Base-by-base conservation (phyloP, 768 basidiomycete genomes). In the Suillus fuscotomentosus region DNA sequence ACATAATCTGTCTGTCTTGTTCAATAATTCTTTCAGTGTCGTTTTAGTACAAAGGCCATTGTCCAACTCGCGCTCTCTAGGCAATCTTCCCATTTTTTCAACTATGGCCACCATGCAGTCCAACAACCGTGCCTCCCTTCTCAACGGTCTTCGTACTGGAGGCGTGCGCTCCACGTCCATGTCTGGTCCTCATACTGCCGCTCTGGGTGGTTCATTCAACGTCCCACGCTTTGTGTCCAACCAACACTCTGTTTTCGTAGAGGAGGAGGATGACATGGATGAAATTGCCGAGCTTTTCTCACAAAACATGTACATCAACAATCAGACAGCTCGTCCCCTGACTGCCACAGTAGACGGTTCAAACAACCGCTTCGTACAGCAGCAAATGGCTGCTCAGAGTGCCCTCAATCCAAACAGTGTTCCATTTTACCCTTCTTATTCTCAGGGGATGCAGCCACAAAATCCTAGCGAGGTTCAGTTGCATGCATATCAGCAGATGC, bases 101-200 rank as follows among this genome's bases (percentile, higher is more conserved):
- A 66, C 17, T 17, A 84, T 85, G 83, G 76, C 83, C 61, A 75
- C 82, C 56, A 68, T 80, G 63, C 75, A 71, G 60, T 72, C 83
- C 70, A 88, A 82, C 75, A 79, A 81, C 67, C 91, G 93, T 71
- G 92, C 94, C 60, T 91, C 91, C 66, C 92, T 95, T 72, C 91
- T 95, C 76, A 83, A 89, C 65, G 92, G 91, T 70, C 91, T 95
- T 72, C 90, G 93, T 75, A 95, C 93, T 61, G 94, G 93, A 74
- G 93, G 93, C 57, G 94, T 95, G 65, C 90, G 93, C 70, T 88
- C 92, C n/a, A 72, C 83, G 53, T 90, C 91, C 63, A 74, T 74
- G 66, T 57, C 62, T 68, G 76, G 85, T 22, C 90, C 91, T 48
- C 88, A 90, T 76, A 88, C 89, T 55, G 88, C 91, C 62, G 86